phyloP scores from a whole-genome alignment of 169 alveolate species.

The Eimeria brunetti region DNA sequence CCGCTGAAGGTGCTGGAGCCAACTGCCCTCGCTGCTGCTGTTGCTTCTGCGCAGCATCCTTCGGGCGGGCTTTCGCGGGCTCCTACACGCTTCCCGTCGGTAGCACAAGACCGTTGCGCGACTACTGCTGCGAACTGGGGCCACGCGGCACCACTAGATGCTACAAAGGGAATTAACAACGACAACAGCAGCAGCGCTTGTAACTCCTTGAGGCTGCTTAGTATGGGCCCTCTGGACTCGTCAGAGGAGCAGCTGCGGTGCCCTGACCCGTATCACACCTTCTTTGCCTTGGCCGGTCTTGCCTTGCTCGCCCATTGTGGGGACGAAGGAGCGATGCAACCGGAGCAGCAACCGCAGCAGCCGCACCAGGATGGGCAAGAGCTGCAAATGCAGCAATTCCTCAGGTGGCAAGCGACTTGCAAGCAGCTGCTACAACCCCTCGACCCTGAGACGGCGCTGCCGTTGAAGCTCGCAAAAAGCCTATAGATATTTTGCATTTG shows the following conservation, averaged over 20 bases:
- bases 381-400: conserved; percentile 9
- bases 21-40: not conserved
- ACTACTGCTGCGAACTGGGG: not conserved
- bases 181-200: conserved; percentile 16
- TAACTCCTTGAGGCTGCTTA: conserved; percentile 27
- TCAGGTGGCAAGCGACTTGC: conserved; percentile 42
- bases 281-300: conserved; percentile 84
- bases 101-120: conserved; percentile 3
- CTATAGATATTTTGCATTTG: conserved; percentile 4
- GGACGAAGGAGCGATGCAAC: not conserved
- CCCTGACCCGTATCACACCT: conserved; percentile 86
- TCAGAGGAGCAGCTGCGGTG: conserved; percentile 43
- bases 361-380: not conserved
- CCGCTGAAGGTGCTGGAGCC: conserved; percentile 7
- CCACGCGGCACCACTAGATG: not conserved
- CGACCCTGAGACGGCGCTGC: conserved; percentile 65
- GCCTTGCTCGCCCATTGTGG: conserved; percentile 69
- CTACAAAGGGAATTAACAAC: not conserved
- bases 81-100: not conserved
- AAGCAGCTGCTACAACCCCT: conserved; percentile 26
- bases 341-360: conserved; percentile 10
- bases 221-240: conserved; percentile 35
- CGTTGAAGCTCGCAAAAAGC: conserved; percentile 13
- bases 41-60: conserved; percentile 57
- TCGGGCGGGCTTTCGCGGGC: conserved; percentile 78